A percentile compares a stretch with the other conserved stretches of the same genome.
phyloP scores from a whole-genome alignment of 2,329 filamentous ascomycete species.

The Byssochlamys sp. region DNA sequence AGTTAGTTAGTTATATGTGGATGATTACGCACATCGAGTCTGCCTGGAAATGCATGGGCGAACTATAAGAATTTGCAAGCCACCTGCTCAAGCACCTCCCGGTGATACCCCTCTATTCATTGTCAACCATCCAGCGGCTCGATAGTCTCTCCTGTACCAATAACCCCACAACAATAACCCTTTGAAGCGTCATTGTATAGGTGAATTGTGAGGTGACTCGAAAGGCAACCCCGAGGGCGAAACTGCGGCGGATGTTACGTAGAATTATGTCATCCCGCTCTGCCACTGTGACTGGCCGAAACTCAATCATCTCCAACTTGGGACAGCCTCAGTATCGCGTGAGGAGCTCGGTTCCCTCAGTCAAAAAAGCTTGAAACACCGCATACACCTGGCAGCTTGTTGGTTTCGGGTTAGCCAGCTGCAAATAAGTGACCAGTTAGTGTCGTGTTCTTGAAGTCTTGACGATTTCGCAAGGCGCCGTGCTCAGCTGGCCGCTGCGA shows the following conservation, averaged over 20 bases:
- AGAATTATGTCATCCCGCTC: slow-evolving; percentile 19
- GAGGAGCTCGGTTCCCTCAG: neutral
- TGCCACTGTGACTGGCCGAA: neutral
- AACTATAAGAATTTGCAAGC: neutral
- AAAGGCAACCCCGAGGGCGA: neutral
- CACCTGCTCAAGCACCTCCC: neutral
- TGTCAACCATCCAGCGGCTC: neutral
- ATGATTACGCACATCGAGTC: neutral
- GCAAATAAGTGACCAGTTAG: neutral
- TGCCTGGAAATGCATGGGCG: neutral
- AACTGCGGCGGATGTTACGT: slow-evolving; percentile 10
- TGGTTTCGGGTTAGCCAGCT: neutral
- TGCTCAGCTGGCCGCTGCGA: neutral
- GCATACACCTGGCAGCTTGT: neutral
- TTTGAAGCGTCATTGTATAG: neutral
- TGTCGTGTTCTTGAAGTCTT: neutral
- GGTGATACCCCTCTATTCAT: neutral
- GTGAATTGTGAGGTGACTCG: neutral
- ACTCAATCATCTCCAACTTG: slow-evolving; percentile 3
- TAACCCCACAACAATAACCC: neutral
- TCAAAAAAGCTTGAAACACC: neutral
- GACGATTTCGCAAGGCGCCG: neutral
- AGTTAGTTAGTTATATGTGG: neutral
- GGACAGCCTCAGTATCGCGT: neutral
- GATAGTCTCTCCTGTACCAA: neutral